These are phyloP conservation scores for Boletellus emodensis DNA, from an alignment of 768 basidiomycete genomes.

Conservation along the genomic window DNA sequence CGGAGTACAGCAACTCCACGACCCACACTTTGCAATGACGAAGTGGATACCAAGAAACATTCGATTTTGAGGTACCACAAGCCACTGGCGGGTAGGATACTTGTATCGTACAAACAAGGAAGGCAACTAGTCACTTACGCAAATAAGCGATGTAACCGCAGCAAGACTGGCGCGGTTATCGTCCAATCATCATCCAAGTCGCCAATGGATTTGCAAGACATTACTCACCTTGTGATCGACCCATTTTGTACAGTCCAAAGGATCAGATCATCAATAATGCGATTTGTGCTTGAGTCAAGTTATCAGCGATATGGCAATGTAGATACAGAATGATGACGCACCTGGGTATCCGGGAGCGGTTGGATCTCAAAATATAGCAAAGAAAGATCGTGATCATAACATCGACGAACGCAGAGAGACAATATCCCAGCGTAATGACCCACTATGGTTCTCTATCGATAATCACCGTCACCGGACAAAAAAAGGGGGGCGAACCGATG, in stretches of 20 bases:
- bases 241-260: conserved; percentile 24
- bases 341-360: conserved; percentile 36
- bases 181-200: neutral
- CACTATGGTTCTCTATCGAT: conserved; percentile 29
- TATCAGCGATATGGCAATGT: neutral
- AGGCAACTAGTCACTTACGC: conserved; percentile 7
- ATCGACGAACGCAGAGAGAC: conserved; percentile 44
- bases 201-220: too few species aligned
- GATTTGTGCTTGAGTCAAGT: conserved; percentile 14
- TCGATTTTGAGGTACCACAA: conserved; percentile 16
- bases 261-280: conserved; percentile 18
- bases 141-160: conserved; percentile 17
- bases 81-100: conserved; percentile 10
- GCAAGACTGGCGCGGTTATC: conserved; percentile 6
- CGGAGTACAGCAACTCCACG: too few species aligned
- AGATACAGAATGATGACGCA: conserved; percentile 9
- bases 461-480: neutral
- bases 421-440: conserved; percentile 44
- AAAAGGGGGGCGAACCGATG: conserved; percentile 5
- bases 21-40: conserved; percentile 21
- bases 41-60: conserved; percentile 25
- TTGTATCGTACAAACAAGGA: neutral
- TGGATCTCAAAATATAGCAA: conserved; percentile 38
- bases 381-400: conserved; percentile 43
- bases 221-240: conserved; percentile 19